Base-by-base conservation (phyloP, 2,329 filamentous ascomycete species). In the Shiraia sp. region DNA sequence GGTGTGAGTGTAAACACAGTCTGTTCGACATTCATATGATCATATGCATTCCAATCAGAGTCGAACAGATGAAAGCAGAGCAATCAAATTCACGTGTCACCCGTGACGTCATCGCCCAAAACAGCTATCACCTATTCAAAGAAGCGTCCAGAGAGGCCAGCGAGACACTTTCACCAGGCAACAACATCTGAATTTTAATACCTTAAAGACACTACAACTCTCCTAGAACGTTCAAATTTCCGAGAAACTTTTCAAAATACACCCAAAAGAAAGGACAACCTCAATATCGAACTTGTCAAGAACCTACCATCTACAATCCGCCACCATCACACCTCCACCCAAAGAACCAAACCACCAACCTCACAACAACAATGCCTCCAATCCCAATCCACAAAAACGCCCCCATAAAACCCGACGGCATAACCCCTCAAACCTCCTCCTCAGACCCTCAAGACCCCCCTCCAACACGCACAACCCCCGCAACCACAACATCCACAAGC, bases 351-450 rank as follows among this genome's bases (percentile, higher is more conserved):
- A 36, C 35, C 36, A 26, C 26, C 14, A 32, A 23, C 24, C 6
- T 26, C 16, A 36, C 22, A 26, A 40, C 29, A 43, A 69, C 28
- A 9, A 77, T 77, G 74, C 72, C 74, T 10, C 73, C 73, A 10
- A 70, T 77, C 31, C 72, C 65, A 30, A 66, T 75, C 40, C 72
- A 76, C 66, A 71, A 71, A 41, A 65, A 76, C 49, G 69, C 69
- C 16, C 75, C 74, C 37, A 76, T 77, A 44, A 74, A 73, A 58
- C 51, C 60, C 42, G 47, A 53, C 29, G 69, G 63, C 24, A 43
- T 63, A 16, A 71, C 68, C 1, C 68, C 69, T 3, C 62, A 71
- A 43, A 73, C 71, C 3, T 49, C 60, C 38, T 66, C 69, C 0
- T 50, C 57, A 23, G 40, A 53, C 36, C 49, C 47, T 5, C 50